Conservation (phyloP, 129 eudicot genomes). For the Rutidosis leptorrhynchoides region DNA sequence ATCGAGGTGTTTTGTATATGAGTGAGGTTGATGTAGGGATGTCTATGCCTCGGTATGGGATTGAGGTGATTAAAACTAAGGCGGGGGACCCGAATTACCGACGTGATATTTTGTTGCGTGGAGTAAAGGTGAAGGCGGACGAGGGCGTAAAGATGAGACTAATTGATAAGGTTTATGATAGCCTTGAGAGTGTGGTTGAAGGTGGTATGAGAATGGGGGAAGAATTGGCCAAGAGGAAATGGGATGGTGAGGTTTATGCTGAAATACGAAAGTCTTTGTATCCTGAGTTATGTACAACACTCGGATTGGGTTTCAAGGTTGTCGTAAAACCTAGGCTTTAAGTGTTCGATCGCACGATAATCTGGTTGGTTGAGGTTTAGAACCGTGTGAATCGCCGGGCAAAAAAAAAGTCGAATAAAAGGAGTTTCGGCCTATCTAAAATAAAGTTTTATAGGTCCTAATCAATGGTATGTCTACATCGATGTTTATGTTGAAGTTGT, state of each 20-base stretch:
- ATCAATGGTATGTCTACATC: too few relatives aligned
- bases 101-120: neutral
- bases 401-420: too few relatives aligned
- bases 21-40: slow-evolving; percentile 52
- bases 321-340: neutral
- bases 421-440: too few relatives aligned
- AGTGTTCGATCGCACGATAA: neutral
- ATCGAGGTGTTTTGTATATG: slow-evolving; percentile 42
- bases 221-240: neutral
- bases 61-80: neutral
- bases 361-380: too few relatives aligned
- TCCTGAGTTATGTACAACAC: neutral
- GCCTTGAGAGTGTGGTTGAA: neutral
- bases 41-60: neutral
- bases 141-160: neutral
- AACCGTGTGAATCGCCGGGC: too few relatives aligned
- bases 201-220: neutral
- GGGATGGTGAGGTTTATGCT: neutral
- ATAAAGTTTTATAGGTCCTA: too few relatives aligned
- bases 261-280: neutral
- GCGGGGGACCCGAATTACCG: neutral
- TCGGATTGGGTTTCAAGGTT: neutral
- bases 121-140: neutral
- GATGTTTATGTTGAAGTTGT: too few relatives aligned
- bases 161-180: neutral